Percentiles rank a stretch among this genome's conserved stretches.
Evolutionary conservation across 2,329 filamentous ascomycete genomes (phyloP).

Genomic region (Scleromitrula shiraiana): DNA sequence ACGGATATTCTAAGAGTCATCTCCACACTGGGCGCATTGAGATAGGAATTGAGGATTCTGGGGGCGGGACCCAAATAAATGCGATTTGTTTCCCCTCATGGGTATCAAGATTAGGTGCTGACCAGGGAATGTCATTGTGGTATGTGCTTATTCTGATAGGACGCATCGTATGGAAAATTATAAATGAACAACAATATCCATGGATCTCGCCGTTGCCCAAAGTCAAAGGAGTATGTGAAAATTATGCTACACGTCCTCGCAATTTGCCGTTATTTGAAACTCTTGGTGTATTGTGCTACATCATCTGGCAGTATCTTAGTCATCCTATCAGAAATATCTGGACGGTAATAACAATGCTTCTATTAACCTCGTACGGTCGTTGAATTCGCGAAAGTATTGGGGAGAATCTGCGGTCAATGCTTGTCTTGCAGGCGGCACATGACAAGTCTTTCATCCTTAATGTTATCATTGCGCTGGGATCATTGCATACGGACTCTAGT

Average conservation of each 20-base stretch:
- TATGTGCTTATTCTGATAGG: slow-evolving; percentile 7
- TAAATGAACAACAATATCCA: slow-evolving; percentile 19
- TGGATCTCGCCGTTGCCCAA: slow-evolving; percentile 16
- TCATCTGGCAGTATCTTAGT: not conserved
- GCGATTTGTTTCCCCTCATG: too few relatives aligned
- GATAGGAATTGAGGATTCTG: too few relatives aligned
- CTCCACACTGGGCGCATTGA: too few relatives aligned
- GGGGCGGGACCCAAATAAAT: too few relatives aligned
- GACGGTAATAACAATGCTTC: slow-evolving; percentile 11
- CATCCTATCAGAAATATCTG: slow-evolving; percentile 8
- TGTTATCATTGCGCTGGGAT: slow-evolving; percentile 15
- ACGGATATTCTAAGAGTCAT: too few relatives aligned
- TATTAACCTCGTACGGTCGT: slow-evolving; percentile 12
- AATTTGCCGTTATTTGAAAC: not conserved
- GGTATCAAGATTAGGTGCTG: too few relatives aligned
- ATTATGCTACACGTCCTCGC: slow-evolving; percentile 9
- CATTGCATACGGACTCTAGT: slow-evolving; percentile 11
- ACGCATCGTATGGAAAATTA: slow-evolving; percentile 21
- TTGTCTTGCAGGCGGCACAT: slow-evolving; percentile 15
- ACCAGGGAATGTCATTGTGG: too few relatives aligned
- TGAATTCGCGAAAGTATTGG: slow-evolving; percentile 5
- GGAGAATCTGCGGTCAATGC: slow-evolving; percentile 15
- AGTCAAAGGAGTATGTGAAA: slow-evolving; percentile 18
- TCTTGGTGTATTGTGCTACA: not conserved
- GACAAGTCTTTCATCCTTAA: slow-evolving; percentile 14